phyloP scores from a whole-genome alignment of 2,329 filamentous ascomycete species.

The Apiospora phragmitis region DNA sequence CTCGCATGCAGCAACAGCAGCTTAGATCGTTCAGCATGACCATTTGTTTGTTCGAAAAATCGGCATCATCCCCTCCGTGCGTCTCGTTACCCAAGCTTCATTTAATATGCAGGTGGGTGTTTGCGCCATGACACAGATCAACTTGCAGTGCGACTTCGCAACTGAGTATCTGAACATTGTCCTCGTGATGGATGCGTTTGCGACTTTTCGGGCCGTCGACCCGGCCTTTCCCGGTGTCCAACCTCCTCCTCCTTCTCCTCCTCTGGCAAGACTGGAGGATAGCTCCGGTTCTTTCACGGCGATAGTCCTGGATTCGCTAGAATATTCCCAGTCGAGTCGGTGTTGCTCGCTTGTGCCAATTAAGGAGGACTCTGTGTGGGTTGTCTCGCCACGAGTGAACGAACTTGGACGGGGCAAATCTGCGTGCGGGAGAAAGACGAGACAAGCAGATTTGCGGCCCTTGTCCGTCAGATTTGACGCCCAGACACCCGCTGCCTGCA shows the following conservation, averaged over 20 bases:
- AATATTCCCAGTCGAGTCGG: not conserved
- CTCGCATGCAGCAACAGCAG: not conserved
- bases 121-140: not conserved
- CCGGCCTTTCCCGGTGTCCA: not conserved
- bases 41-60: not conserved
- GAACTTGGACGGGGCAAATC: not conserved
- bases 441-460: not conserved
- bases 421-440: not conserved
- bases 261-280: not conserved
- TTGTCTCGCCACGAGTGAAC: not conserved
- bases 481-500: not conserved
- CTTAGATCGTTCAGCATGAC: not conserved
- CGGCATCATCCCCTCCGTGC: not conserved
- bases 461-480: not conserved
- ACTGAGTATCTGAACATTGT: not conserved
- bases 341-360: not conserved
- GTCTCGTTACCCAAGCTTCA: not conserved
- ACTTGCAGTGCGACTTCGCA: not conserved
- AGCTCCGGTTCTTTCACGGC: not conserved
- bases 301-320: not conserved
- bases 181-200: not conserved
- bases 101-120: not conserved
- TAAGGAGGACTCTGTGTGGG: not conserved
- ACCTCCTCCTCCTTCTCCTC: not conserved
- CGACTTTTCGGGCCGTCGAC: not conserved